A percentile compares a stretch with the other conserved stretches of the same genome.
These are phyloP conservation scores for Salvia rosmarinus DNA, from an alignment of 257 asterid species.

Conservation along the genomic window DNA sequence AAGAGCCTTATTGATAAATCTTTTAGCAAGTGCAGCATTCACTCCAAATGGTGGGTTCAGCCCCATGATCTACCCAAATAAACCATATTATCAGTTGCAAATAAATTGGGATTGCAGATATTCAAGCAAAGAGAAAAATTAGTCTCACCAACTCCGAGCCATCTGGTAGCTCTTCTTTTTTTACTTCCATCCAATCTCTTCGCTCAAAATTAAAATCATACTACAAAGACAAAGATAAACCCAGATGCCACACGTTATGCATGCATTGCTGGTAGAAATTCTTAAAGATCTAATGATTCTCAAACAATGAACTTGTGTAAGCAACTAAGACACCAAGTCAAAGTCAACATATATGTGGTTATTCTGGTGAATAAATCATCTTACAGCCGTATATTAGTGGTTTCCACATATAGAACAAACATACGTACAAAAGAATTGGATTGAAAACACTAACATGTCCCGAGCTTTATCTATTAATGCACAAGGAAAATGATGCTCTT, in stretches of 20 bases:
- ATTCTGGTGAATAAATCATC: slow-evolving; percentile 7
- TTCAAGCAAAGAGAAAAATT: slow-evolving; percentile 27
- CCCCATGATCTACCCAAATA: slow-evolving; percentile 77
- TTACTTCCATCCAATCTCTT: slow-evolving; percentile 82
- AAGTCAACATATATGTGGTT: neutral
- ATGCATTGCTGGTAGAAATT: slow-evolving; percentile 14
- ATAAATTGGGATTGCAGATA: slow-evolving; percentile 19
- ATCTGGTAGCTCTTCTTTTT: slow-evolving; percentile 55
- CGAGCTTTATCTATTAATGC: neutral
- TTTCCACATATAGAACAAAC: neutral
- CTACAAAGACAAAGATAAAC: slow-evolving; percentile 49
- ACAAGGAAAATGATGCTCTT: neutral
- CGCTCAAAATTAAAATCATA: slow-evolving; percentile 76
- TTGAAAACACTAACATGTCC: slow-evolving; percentile 1
- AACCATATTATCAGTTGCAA: slow-evolving; percentile 25
- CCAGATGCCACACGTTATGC: slow-evolving; percentile 14
- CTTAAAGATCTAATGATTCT: neutral
- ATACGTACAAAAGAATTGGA: slow-evolving; percentile 9
- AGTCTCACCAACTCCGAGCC: slow-evolving; percentile 80
- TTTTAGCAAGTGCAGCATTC: slow-evolving; percentile 71
- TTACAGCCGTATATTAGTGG: neutral
- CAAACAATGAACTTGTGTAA: neutral
- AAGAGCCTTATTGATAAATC: slow-evolving; percentile 81
- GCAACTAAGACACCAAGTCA: slow-evolving; percentile 16
- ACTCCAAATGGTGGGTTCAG: slow-evolving; percentile 95